Percentiles rank a stretch among this genome's conserved stretches.
These are phyloP conservation scores for Rhynchosporium secalis DNA, from an alignment of 2,329 filamentous ascomycete genomes.

Conservation along the genomic window DNA sequence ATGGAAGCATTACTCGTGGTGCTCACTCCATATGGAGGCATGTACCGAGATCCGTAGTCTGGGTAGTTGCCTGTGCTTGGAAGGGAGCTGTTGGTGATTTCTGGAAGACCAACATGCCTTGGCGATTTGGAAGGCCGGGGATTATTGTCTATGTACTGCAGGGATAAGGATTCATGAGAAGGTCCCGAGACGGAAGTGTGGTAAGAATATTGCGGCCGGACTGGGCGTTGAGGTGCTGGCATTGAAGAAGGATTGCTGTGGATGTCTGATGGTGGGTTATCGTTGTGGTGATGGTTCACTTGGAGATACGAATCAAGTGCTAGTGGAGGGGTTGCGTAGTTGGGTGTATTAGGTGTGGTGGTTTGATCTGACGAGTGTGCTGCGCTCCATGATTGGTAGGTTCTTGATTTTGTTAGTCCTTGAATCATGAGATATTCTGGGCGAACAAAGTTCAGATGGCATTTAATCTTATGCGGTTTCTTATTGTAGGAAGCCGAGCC, in stretches of 20 bases:
- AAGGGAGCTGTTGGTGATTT: conserved; percentile 23
- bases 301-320: conserved; percentile 36
- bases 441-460: background rate
- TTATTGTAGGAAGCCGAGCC: too few species aligned
- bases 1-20: conserved; percentile 23
- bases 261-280: conserved; percentile 29
- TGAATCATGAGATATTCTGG: conserved; percentile 2
- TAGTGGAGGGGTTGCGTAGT: conserved; percentile 30
- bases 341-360: conserved; percentile 31
- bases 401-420: conserved; percentile 30
- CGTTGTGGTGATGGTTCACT: conserved; percentile 26
- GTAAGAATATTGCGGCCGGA: conserved; percentile 26
- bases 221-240: conserved; percentile 16
- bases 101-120: conserved; percentile 35
- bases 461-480: too few species aligned
- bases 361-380: conserved; percentile 35
- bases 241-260: conserved; percentile 23
- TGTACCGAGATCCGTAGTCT: conserved; percentile 33
- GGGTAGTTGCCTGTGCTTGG: conserved; percentile 21
- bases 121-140: conserved; percentile 39
- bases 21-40: conserved; percentile 24
- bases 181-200: conserved; percentile 25
- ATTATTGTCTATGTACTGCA: conserved; percentile 37
- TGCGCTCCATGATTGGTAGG: conserved; percentile 34
- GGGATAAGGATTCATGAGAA: conserved; percentile 13